Percentiles rank a stretch among this genome's conserved stretches.
These are phyloP conservation scores for Penicillium soppii DNA, from an alignment of 495 filamentous ascomycete genomes.

Conservation along the genomic window DNA sequence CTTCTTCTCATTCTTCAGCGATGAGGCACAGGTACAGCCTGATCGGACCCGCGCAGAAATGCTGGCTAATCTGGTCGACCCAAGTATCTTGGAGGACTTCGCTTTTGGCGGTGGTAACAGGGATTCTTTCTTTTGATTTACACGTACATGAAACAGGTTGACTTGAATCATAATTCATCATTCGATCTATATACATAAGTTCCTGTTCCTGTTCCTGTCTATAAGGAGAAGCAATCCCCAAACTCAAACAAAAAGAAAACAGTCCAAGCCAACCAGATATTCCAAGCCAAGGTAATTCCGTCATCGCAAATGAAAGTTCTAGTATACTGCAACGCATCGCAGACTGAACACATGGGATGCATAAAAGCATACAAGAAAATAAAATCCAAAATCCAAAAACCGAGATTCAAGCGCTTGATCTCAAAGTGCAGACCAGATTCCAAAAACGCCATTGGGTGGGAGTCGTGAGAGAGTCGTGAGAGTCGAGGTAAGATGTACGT, in stretches of 20 bases:
- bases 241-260: not conserved
- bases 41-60: slow-evolving; percentile 23
- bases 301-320: not conserved
- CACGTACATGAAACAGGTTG: too few species aligned
- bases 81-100: slow-evolving; percentile 28
- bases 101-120: slow-evolving; percentile 28
- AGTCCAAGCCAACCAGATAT: not conserved
- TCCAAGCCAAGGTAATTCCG: slow-evolving; percentile 6
- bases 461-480: slow-evolving; percentile 3
- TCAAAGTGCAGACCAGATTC: not conserved
- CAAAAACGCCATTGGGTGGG: not conserved
- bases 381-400: not conserved
- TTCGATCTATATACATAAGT: slow-evolving; percentile 7
- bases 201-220: not conserved
- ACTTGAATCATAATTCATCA: slow-evolving; percentile 7
- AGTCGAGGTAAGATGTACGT: not conserved
- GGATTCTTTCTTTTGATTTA: slow-evolving; percentile 13
- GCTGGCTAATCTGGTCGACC: slow-evolving; percentile 25
- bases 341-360: not conserved
- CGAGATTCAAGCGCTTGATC: slow-evolving; percentile 10
- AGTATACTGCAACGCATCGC: not conserved
- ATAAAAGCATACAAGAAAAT: not conserved
- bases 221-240: not conserved
- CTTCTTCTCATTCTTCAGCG: slow-evolving; percentile 25
- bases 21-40: slow-evolving; percentile 8